Conservation (phyloP, 495 filamentous ascomycete species). For the Rhizodiscina lignyota region DNA sequence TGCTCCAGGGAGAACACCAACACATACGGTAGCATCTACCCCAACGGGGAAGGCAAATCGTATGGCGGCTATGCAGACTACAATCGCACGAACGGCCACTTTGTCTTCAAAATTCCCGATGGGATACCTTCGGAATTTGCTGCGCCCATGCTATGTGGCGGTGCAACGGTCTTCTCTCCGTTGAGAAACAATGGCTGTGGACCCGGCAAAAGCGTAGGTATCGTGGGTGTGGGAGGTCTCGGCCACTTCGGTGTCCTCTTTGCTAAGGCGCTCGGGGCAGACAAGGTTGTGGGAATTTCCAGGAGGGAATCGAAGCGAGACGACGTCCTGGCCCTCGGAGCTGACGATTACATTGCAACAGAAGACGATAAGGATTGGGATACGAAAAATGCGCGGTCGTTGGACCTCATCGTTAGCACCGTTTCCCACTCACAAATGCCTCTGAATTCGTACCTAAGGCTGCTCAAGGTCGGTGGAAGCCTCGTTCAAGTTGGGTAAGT, state of each 20-base stretch:
- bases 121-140: constrained; percentile 35
- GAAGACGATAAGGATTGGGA: constrained; percentile 60
- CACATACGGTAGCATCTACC: constrained; percentile 59
- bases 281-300: constrained; percentile 65
- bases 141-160: constrained; percentile 78
- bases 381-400: constrained; percentile 35
- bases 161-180: constrained; percentile 67
- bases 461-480: constrained; percentile 51
- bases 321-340: constrained; percentile 53
- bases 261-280: constrained; percentile 56
- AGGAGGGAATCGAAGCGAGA: constrained; percentile 46
- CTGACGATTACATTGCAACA: constrained; percentile 64
- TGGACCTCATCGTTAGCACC: constrained; percentile 70
- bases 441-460: constrained; percentile 43
- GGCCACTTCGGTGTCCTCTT: constrained; percentile 57
- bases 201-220: constrained; percentile 65
- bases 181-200: constrained; percentile 56
- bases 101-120: constrained; percentile 67
- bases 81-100: constrained; percentile 55
- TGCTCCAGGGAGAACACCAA: constrained; percentile 39
- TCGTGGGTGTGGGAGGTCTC: constrained; percentile 70
- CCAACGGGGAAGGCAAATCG: constrained; percentile 25
- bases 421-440: constrained; percentile 66
- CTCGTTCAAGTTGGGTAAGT: constrained; percentile 81
- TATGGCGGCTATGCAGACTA: constrained; percentile 60